Evolutionary conservation across 2,329 filamentous ascomycete species (phyloP), one percentile per base, ranked within the genome.

Genomic region (Phialocephala subalpina): DNA sequence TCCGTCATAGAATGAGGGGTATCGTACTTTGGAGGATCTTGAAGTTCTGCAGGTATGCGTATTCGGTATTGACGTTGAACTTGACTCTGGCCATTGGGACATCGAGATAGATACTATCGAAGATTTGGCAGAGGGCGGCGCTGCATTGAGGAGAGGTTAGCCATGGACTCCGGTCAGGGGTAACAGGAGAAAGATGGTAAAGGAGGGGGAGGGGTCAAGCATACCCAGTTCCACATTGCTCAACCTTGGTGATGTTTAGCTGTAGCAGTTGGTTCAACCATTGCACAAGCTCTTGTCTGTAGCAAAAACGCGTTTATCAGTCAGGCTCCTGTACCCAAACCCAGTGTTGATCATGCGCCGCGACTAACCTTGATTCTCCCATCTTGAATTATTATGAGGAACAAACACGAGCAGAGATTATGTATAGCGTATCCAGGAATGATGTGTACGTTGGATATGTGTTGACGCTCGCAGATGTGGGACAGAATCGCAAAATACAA

Each of bases 201-300:
- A 73, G 70, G 73, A 73, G 85, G 73, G 70, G 76, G 73, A 73
- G 68, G 68, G 67, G 68, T 61, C 47, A 65, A 69, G 79, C 83
- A 76, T 90, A 98, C 95, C 95, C 96, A 77, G 95, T 98, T 80
- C 96, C 96, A 80, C 95, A 98, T 86, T 99, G 96, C 84, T 99
- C 96, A 79, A 99, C 93, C 83, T 97, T 98, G 76, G 92, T 98
- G 76, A 99, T 90, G 84, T 98, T 99, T 77, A 99, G 91, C 84
- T 97, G 94, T 60, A 99, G 90, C 69, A 99, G 92, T 86, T 92
- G 95, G 86, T 99, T 99, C 73, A 98, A 85, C 96, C 96, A 99
- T 82, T 90, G 87, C 74, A 99, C 86, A 74, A 99, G 89, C 84
- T 99, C 96, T 83, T 99, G 96, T 85, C 96, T 98, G 61, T 61